A percentile compares a stretch with the other conserved stretches of the same genome.
phyloP scores from a whole-genome alignment of 495 filamentous ascomycete genomes.

The Glarea lozoyensis region DNA sequence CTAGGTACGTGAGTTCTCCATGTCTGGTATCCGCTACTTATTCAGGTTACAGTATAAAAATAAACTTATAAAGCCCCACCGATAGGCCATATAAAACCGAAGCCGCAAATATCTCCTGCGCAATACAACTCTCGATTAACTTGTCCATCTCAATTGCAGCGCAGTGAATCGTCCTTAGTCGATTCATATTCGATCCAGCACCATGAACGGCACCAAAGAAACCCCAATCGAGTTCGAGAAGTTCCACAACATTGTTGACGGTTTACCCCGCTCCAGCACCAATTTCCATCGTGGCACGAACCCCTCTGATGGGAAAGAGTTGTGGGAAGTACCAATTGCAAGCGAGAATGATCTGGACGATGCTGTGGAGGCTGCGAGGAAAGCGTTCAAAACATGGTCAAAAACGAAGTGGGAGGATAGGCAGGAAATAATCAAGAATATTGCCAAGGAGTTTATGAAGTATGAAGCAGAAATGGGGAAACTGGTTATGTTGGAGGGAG shows the following conservation, averaged over 20 bases:
- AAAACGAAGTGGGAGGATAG: constrained; percentile 22
- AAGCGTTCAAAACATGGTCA: constrained; percentile 44
- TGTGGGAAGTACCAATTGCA: constrained; percentile 44
- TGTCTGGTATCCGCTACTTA: too few species aligned
- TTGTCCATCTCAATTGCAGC: too few species aligned
- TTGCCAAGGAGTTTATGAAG: constrained; percentile 7
- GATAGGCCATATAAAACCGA: too few species aligned
- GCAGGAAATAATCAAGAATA: constrained; percentile 7
- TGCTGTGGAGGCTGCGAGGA: constrained; percentile 38
- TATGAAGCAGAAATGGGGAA: constrained; percentile 14
- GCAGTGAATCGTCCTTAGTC: too few species aligned
- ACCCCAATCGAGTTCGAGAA: neutral
- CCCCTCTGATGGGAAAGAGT: constrained; percentile 38
- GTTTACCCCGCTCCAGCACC: constrained; percentile 26
- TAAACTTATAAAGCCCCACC: too few species aligned
- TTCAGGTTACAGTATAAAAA: too few species aligned
- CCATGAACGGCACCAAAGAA: neutral
- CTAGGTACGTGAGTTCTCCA: too few species aligned
- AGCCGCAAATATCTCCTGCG: too few species aligned
- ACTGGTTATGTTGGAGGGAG: constrained; percentile 16
- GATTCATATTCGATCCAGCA: too few species aligned
- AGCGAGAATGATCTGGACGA: constrained; percentile 42
- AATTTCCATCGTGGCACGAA: constrained; percentile 37
- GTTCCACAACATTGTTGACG: constrained; percentile 39
- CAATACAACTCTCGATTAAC: too few species aligned